Evolutionary conservation across 2,329 filamentous ascomycete genomes (phyloP), one percentile per base, ranked within the genome.

Genomic region (Coniochaeta pulveracea): DNA sequence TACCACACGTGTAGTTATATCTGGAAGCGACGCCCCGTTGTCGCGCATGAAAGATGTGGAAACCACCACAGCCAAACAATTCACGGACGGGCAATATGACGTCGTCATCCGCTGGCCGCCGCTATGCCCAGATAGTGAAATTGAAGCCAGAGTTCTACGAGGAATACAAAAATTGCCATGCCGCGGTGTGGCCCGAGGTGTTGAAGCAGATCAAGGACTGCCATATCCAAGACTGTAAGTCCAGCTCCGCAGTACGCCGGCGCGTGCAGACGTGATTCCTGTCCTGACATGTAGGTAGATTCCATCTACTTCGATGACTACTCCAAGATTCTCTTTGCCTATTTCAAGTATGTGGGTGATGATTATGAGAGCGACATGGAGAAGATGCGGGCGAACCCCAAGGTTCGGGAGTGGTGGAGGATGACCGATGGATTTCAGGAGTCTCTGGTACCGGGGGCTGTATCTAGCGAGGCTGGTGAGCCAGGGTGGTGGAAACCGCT

Each of bases 361-460:
- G 69, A 84, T 41, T 86, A 72, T 39, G 75, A 71, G 3, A 76
- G 64, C 8, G 83, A 89, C 48, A 88, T 89, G 84, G 68, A 72
- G 53, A 66, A 63, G 40, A 86, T 88, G 81, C 65, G 68, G 2
- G 73, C 72, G 37, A 85, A 86, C 44, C 68, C 72, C 1, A 78
- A 77, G 48, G 79, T 88, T 21, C 68, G 73, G 35, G 76, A 81
- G 52, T 89, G 83, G 84, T 89, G 82, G 82, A 61, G 61, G 37
- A 79, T 88, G 75, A 88, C 83, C 32, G 83, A 89, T 52, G 63
- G 64, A 10, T 84, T 77, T 64, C 83, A 88, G 57, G 77, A 75
- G 54, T 68, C 63, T 27, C 49, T 80, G 19, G 69, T 79, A 2
- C 62, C 67, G 1, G 76, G 73, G 0, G 74, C 73, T 3, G 64